Evolutionary conservation across 805 yeast species (phyloP).

Genomic region (Candida nemodendra): DNA sequence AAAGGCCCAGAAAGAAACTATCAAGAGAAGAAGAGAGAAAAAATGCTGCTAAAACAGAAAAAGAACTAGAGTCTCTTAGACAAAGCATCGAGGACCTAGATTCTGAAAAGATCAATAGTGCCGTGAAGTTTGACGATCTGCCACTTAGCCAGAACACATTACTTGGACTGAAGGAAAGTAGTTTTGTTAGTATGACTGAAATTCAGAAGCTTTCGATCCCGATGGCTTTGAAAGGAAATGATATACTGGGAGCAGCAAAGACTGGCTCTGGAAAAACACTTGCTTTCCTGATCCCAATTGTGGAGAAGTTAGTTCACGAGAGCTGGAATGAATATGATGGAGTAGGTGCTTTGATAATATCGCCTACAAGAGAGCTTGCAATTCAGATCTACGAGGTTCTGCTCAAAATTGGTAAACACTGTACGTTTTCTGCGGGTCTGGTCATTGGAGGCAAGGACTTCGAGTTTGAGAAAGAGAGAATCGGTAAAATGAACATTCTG

Average conservation of each 20-base stretch:
- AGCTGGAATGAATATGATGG: conserved; percentile 85
- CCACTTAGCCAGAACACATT: conserved; percentile 67
- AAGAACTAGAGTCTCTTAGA: conserved; percentile 44
- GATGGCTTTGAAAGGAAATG: conserved; percentile 69
- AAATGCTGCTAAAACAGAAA: conserved; percentile 30
- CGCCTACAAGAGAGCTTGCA: conserved; percentile 91
- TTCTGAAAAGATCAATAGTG: conserved; percentile 31
- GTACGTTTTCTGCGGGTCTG: conserved; percentile 80
- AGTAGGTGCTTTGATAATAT: conserved; percentile 81
- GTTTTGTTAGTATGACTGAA: conserved; percentile 77
- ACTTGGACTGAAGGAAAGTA: conserved; percentile 74
- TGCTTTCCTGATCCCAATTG: conserved; percentile 78
- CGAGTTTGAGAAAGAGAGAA: conserved; percentile 75
- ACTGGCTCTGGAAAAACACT: conserved; percentile 92
- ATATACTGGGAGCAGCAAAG: conserved; percentile 82
- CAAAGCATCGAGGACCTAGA: conserved; percentile 55
- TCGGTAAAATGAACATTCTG: conserved; percentile 73
- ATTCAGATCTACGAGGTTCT: conserved; percentile 88
- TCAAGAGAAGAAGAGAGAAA: conserved; percentile 31
- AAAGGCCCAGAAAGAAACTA: conserved; percentile 24
- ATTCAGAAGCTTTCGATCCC: conserved; percentile 83
- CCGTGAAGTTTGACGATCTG: conserved; percentile 66
- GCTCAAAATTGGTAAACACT: conserved; percentile 73
- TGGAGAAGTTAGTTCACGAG: conserved; percentile 66
- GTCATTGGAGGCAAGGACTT: conserved; percentile 94